These are phyloP conservation scores for Ogataea nitratoaversa DNA, from an alignment of 805 yeast species.

Conservation along the genomic window DNA sequence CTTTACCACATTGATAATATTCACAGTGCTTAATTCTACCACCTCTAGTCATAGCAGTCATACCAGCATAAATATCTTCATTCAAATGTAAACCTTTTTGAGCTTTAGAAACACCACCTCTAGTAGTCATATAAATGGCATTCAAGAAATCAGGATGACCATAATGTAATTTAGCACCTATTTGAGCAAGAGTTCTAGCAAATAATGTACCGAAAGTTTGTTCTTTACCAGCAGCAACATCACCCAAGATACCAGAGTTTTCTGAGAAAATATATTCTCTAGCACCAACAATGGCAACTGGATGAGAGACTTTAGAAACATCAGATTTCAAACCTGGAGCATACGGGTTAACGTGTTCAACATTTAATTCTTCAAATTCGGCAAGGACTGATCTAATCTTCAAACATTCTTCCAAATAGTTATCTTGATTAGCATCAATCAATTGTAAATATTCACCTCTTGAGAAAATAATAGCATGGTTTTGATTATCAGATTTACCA, in stretches of 20 bases:
- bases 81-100: constrained; percentile 90
- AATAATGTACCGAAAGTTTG: constrained; percentile 95
- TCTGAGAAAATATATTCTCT: constrained; percentile 94
- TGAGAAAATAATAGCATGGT: constrained; percentile 77
- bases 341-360: constrained; percentile 42
- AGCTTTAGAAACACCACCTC: constrained; percentile 95
- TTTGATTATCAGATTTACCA: constrained; percentile 95
- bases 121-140: constrained; percentile 85
- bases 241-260: constrained; percentile 88
- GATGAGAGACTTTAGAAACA: constrained; percentile 49
- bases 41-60: constrained; percentile 83
- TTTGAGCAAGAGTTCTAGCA: constrained; percentile 88
- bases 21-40: constrained; percentile 95
- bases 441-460: constrained; percentile 95
- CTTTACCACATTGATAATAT: constrained; percentile 95
- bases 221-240: constrained; percentile 95
- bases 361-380: constrained; percentile 80
- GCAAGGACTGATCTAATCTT: constrained; percentile 84
- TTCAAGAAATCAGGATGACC: constrained; percentile 96
- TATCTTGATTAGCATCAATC: constrained; percentile 95
- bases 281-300: constrained; percentile 93
- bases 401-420: constrained; percentile 89
- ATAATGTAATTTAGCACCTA: constrained; percentile 92
- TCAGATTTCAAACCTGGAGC: constrained; percentile 54
- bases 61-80: constrained; percentile 96